phyloP scores from a whole-genome alignment of 139 green algal genomes.

The Coelastrella sp. region DNA sequence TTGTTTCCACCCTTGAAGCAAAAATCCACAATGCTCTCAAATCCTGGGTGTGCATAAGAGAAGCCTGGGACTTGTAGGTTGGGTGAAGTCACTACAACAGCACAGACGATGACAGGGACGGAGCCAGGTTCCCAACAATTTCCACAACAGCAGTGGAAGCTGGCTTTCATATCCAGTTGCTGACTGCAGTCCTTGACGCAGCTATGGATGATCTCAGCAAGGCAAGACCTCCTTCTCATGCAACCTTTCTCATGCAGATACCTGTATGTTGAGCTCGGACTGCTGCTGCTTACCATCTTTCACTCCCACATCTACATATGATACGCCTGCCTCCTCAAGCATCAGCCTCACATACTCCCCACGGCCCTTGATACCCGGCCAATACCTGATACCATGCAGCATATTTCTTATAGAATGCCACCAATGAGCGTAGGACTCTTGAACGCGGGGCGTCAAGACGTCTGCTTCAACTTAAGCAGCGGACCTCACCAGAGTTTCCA shows the following conservation, averaged over 20 bases:
- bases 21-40: constrained; percentile 50
- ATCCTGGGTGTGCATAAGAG: constrained; percentile 44
- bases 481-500: neutral
- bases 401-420: neutral
- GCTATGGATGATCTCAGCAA: neutral
- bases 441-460: neutral
- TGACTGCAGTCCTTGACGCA: neutral
- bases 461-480: too few species aligned
- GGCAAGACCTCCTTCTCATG: neutral
- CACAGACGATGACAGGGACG: neutral
- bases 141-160: neutral
- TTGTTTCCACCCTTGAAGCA: constrained; percentile 54
- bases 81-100: neutral
- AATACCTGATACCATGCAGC: neutral
- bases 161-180: too few species aligned
- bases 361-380: constrained; percentile 61
- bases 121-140: neutral
- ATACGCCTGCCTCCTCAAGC: constrained; percentile 60
- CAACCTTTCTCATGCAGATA: neutral
- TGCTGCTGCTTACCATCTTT: neutral
- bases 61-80: neutral
- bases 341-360: constrained; percentile 60
- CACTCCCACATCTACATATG: constrained; percentile 52
- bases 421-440: neutral
- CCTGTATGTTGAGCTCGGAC: neutral